These are phyloP conservation scores for Tricholoma matsutake DNA, from an alignment of 768 basidiomycete species.

Conservation along the genomic window DNA sequence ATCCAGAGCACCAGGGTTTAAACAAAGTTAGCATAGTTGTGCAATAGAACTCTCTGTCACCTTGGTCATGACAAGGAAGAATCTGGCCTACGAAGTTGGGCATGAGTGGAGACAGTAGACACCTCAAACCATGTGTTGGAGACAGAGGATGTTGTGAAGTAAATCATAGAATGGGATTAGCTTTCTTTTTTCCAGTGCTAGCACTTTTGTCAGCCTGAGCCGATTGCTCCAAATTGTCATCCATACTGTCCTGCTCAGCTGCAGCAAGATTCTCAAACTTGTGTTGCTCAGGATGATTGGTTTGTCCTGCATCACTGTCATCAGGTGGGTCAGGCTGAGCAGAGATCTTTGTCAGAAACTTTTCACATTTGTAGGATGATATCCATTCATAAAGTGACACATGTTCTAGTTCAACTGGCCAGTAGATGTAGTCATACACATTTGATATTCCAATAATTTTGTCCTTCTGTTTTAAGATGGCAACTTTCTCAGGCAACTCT, in stretches of 20 bases:
- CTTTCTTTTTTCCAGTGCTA: neutral
- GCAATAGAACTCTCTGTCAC: slow-evolving; percentile 29
- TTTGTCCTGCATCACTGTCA: neutral
- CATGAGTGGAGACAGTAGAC: neutral
- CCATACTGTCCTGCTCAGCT: neutral
- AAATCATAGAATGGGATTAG: neutral
- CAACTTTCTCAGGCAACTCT: slow-evolving; percentile 17
- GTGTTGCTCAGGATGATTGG: neutral
- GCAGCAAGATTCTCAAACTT: neutral
- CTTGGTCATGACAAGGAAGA: slow-evolving; percentile 22
- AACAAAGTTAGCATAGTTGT: slow-evolving; percentile 28
- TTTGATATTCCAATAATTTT: slow-evolving; percentile 21
- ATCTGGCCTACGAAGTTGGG: slow-evolving; percentile 2
- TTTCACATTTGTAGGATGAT: slow-evolving; percentile 10
- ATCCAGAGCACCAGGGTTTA: slow-evolving; percentile 20
- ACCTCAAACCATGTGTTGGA: neutral
- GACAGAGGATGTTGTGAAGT: neutral
- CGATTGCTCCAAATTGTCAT: neutral
- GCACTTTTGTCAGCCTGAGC: neutral
- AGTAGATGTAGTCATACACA: slow-evolving; percentile 32
- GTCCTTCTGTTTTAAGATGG: slow-evolving; percentile 14
- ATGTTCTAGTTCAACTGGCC: slow-evolving; percentile 15
- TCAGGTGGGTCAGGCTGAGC: neutral
- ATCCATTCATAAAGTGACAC: slow-evolving; percentile 28
- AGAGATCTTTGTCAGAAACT: neutral